Conservation (phyloP, 2,329 filamentous ascomycete genomes). For the Talaromyces sp. region DNA sequence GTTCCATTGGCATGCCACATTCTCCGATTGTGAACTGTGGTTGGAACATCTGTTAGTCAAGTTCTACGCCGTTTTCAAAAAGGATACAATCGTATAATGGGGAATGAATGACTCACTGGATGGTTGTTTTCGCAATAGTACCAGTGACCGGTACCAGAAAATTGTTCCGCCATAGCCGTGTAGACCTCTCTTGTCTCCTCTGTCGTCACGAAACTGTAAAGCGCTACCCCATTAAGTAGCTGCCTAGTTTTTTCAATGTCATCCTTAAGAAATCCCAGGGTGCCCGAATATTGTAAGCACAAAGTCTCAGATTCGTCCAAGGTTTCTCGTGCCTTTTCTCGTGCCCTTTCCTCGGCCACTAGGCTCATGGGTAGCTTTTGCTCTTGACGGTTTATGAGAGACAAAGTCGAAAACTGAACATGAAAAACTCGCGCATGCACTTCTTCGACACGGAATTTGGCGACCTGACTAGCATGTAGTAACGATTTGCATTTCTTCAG, state of each 20-base stretch:
- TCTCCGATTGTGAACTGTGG: not conserved
- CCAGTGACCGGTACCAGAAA: conserved; percentile 49
- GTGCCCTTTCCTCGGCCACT: not conserved
- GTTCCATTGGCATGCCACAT: not conserved
- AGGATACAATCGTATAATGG: not conserved
- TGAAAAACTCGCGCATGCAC: not conserved
- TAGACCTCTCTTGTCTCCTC: conserved; percentile 51
- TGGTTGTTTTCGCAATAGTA: conserved; percentile 29
- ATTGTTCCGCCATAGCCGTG: conserved; percentile 48
- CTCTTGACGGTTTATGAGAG: not conserved
- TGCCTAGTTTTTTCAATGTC: not conserved
- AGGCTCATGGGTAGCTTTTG: not conserved
- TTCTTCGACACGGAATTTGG: not conserved
- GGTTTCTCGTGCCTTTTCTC: not conserved
- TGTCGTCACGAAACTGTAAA: conserved; percentile 34
- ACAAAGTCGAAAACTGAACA: not conserved
- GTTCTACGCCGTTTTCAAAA: not conserved
- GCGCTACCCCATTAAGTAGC: conserved; percentile 3
- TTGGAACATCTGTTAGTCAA: not conserved
- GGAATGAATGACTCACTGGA: not conserved
- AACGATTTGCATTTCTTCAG: not conserved
- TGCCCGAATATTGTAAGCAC: not conserved
- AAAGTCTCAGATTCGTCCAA: not conserved
- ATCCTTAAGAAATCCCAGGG: not conserved
- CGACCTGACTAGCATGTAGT: not conserved